A percentile compares a stretch with the other conserved stretches of the same genome.
Evolutionary conservation across 73 alveolate species (phyloP).

Genomic region (Tetrahymena elliotti): DNA sequence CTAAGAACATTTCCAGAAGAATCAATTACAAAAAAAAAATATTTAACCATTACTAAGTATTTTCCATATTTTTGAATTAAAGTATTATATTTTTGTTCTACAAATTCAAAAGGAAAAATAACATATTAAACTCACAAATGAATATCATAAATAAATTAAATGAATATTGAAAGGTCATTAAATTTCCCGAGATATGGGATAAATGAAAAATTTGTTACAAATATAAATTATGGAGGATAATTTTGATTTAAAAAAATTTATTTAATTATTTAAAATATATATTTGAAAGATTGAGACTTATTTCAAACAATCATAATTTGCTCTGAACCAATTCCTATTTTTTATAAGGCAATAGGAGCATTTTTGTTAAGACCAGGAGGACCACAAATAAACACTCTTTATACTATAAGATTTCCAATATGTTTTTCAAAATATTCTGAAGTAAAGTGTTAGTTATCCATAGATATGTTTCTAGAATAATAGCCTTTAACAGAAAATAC

Average conservation of each 20-base stretch:
- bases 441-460: background rate
- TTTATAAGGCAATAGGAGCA: background rate
- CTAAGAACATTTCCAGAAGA: no score
- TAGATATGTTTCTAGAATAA: background rate
- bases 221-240: background rate
- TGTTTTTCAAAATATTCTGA: background rate
- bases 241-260: no score
- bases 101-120: no score
- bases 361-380: constrained; percentile 18
- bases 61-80: no score
- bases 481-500: background rate
- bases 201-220: background rate
- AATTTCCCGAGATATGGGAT: no score
- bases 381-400: constrained; percentile 19
- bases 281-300: background rate
- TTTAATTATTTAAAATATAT: no score
- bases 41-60: no score
- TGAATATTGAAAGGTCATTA: no score
- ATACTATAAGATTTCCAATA: background rate
- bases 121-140: no score
- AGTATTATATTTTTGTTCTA: no score
- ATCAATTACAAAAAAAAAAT: no score
- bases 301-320: background rate
- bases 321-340: background rate
- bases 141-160: no score